A percentile compares a stretch with the other conserved stretches of the same genome.
phyloP scores from a whole-genome alignment of 192 early-diverging fungal species.

The Mortierella alpina region DNA sequence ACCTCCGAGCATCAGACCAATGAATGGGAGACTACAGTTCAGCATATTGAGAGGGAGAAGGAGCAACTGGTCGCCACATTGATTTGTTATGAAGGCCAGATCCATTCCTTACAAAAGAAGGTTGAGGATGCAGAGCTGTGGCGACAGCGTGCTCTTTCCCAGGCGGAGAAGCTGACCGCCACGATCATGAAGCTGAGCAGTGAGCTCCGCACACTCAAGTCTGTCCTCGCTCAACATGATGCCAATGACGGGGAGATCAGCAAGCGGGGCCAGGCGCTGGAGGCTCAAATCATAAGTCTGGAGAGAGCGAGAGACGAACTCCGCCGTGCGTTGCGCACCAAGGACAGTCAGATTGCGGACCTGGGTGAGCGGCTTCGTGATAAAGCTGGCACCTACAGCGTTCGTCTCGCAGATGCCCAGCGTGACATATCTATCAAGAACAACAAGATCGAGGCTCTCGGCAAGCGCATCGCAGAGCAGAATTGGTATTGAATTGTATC shows the following conservation, averaged over 20 bases:
- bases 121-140: conserved; percentile 12
- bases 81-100: conserved; percentile 1
- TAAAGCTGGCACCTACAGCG: conserved; percentile 2
- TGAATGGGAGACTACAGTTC: conserved; percentile 32
- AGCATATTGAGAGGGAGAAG: conserved; percentile 20
- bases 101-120: background rate
- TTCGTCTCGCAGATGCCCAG: conserved; percentile 3
- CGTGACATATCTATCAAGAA: conserved; percentile 16
- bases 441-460: conserved; percentile 21
- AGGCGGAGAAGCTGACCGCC: conserved; percentile 18
- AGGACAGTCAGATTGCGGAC: conserved; percentile 4
- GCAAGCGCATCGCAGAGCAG: conserved; percentile 14
- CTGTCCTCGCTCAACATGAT: conserved; percentile 14
- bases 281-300: conserved; percentile 7
- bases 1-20: conserved; percentile 25
- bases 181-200: conserved; percentile 17
- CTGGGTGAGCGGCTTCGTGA: conserved; percentile 6
- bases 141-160: conserved; percentile 12
- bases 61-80: conserved; percentile 1
- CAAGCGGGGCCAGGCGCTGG: conserved; percentile 4
- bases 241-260: conserved; percentile 9
- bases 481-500: background rate
- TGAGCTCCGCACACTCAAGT: conserved; percentile 10
- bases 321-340: background rate
- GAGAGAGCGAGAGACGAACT: conserved; percentile 13